phyloP scores from a whole-genome alignment of 306 rosid species.

The Prunus dulcis region DNA sequence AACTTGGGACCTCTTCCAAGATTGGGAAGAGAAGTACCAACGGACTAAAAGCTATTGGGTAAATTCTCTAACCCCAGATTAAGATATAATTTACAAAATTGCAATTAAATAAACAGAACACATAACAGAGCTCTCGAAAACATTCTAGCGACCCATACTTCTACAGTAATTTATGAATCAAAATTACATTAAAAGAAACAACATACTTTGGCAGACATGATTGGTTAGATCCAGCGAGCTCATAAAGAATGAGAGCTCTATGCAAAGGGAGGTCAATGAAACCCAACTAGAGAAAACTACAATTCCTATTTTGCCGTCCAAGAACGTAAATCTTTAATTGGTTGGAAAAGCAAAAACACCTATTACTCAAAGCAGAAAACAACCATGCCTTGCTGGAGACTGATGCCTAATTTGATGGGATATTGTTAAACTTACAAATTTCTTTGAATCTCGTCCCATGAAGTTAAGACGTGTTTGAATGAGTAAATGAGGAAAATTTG shows the following conservation, averaged over 20 bases:
- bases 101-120: background rate
- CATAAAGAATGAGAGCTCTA: background rate
- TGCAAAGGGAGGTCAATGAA: background rate
- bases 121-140: background rate
- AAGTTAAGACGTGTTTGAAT: too few species aligned
- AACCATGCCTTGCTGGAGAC: background rate
- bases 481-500: too few species aligned
- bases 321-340: background rate
- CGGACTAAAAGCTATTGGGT: background rate
- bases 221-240: background rate
- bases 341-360: background rate
- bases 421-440: too few species aligned
- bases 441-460: background rate
- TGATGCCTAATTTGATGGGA: background rate
- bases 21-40: background rate
- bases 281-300: background rate
- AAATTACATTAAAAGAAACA: background rate
- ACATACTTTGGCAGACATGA: conserved; percentile 11
- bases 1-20: too few species aligned
- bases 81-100: background rate
- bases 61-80: background rate
- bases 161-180: background rate
- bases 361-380: background rate
- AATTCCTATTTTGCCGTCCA: background rate
- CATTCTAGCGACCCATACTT: background rate